Conservation (phyloP, 768 basidiomycete species). For the Inosperma sp. region DNA sequence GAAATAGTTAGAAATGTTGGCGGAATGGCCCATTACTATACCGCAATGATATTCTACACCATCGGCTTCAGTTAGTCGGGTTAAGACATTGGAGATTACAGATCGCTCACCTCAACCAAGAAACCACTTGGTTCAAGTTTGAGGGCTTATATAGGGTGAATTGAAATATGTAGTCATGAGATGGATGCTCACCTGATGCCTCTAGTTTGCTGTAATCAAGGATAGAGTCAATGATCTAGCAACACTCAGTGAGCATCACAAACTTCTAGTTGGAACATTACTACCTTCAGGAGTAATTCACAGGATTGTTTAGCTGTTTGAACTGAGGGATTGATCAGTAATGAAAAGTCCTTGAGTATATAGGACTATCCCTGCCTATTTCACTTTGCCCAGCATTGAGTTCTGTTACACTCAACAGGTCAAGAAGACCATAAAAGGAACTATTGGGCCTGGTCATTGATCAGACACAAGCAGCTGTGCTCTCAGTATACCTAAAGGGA, state of each 20-base stretch:
- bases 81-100: neutral
- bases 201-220: conserved; percentile 78
- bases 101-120: conserved; percentile 49
- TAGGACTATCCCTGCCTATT: conserved; percentile 42
- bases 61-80: neutral
- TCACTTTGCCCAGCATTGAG: conserved; percentile 65
- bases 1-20: conserved; percentile 6
- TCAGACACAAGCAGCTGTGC: neutral
- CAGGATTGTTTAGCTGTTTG: conserved; percentile 78
- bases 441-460: no score
- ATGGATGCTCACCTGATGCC: conserved; percentile 49
- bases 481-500: conserved; percentile 67
- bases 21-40: conserved; percentile 31
- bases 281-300: conserved; percentile 64
- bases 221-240: conserved; percentile 72
- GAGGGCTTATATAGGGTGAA: conserved; percentile 40
- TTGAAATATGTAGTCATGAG: neutral
- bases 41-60: conserved; percentile 60
- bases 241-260: conserved; percentile 5
- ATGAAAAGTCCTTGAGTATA: neutral
- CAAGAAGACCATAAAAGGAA: conserved; percentile 73
- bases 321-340: conserved; percentile 35
- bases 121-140: conserved; percentile 68
- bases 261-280: neutral
- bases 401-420: conserved; percentile 68